Evolutionary conservation across 2,329 filamentous ascomycete species (phyloP).

Genomic region (Aureobasidium sp.): DNA sequence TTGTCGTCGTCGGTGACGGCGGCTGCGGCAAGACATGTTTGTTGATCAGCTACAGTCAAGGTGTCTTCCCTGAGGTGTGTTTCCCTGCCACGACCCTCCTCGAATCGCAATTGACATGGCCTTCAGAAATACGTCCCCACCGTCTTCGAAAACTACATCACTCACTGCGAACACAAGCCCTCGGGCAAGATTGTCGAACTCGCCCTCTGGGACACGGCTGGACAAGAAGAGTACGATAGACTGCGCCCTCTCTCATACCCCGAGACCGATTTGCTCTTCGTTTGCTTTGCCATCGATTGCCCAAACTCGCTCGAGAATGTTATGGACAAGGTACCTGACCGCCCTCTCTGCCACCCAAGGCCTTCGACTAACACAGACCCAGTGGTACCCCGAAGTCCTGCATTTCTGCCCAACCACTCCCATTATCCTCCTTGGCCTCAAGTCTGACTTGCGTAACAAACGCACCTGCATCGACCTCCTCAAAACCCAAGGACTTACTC

Average conservation of each 20-base stretch:
- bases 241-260: conserved; percentile 93
- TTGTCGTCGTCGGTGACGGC: conserved; percentile 95
- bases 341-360: conserved; percentile 15
- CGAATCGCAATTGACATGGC: conserved; percentile 12
- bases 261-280: conserved; percentile 94
- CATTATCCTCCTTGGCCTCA: conserved; percentile 89
- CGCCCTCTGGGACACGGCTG: conserved; percentile 95
- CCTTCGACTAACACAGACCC: conserved; percentile 8
- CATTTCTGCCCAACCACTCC: conserved; percentile 98
- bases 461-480: conserved; percentile 97
- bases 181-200: conserved; percentile 93
- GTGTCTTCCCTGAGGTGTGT: conserved; percentile 90
- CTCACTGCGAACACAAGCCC: conserved; percentile 78
- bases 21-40: conserved; percentile 98
- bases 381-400: conserved; percentile 99
- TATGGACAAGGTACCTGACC: conserved; percentile 74
- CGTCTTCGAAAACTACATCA: conserved; percentile 99
- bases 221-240: conserved; percentile 97
- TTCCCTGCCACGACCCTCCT: background rate
- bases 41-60: conserved; percentile 96
- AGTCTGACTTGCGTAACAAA: conserved; percentile 93
- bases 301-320: conserved; percentile 98
- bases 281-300: conserved; percentile 98
- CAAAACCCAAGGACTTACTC: conserved; percentile 93
- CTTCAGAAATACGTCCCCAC: conserved; percentile 97